phyloP scores from a whole-genome alignment of 2,329 filamentous ascomycete species.

The Arthrinium phaeospermum region DNA sequence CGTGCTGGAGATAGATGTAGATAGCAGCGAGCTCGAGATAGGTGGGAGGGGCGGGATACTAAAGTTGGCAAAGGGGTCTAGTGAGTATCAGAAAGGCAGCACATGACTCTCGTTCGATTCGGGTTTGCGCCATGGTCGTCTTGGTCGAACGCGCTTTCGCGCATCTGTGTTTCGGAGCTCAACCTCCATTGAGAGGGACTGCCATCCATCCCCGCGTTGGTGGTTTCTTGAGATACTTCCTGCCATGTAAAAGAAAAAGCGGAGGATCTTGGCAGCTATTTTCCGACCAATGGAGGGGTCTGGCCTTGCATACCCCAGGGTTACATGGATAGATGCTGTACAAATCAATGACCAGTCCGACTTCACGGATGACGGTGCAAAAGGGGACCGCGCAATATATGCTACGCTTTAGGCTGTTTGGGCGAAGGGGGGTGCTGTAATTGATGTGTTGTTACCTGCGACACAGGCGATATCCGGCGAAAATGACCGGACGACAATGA shows the following conservation, averaged over 20 bases:
- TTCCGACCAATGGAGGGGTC: slow-evolving; percentile 8
- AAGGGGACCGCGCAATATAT: background rate
- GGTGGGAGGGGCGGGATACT: background rate
- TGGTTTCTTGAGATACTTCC: background rate
- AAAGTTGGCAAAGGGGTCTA: background rate
- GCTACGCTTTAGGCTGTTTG: slow-evolving; percentile 9
- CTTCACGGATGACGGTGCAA: background rate
- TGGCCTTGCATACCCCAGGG: slow-evolving; percentile 2
- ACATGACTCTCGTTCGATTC: slow-evolving; percentile 5
- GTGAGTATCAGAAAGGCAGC: background rate
- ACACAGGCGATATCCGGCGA: slow-evolving; percentile 3
- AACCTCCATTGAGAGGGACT: background rate
- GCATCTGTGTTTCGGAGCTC: background rate
- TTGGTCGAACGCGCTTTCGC: background rate
- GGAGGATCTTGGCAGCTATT: slow-evolving; percentile 9
- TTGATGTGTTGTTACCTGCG: slow-evolving; percentile 13
- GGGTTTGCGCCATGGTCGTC: background rate
- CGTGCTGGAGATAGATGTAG: background rate
- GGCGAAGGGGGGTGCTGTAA: background rate
- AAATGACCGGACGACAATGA: background rate
- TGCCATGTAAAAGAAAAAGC: background rate
- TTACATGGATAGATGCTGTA: slow-evolving; percentile 8
- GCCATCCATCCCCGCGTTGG: background rate
- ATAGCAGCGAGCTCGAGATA: background rate
- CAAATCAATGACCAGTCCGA: slow-evolving; percentile 11